These are phyloP conservation scores for Penicillium sp. DNA, from an alignment of 2,329 filamentous ascomycete species.

Conservation along the genomic window DNA sequence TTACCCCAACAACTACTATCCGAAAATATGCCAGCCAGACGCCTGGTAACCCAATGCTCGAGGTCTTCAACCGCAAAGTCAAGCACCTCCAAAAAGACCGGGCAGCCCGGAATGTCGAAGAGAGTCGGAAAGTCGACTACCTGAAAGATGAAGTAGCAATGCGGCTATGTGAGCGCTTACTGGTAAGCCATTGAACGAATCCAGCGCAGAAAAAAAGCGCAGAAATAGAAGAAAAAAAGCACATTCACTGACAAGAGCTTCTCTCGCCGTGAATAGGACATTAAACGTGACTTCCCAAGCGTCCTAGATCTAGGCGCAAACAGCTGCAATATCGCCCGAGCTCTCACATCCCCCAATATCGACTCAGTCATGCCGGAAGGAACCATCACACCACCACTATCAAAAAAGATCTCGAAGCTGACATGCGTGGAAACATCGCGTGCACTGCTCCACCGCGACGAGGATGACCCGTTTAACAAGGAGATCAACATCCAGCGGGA, in stretches of 20 bases:
- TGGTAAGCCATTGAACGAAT: slow-evolving; percentile 54
- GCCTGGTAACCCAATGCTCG: slow-evolving; percentile 72
- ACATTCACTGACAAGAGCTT: slow-evolving; percentile 4
- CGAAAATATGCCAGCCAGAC: slow-evolving; percentile 75
- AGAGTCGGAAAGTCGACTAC: slow-evolving; percentile 82
- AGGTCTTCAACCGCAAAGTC: slow-evolving; percentile 84
- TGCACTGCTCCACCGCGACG: slow-evolving; percentile 76
- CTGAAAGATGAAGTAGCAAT: slow-evolving; percentile 87
- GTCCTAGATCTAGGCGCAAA: slow-evolving; percentile 94
- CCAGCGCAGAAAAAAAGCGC: not conserved
- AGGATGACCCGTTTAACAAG: slow-evolving; percentile 63
- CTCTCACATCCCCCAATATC: slow-evolving; percentile 68
- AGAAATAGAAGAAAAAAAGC: not conserved
- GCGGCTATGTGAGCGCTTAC: slow-evolving; percentile 78
- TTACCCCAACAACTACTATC: slow-evolving; percentile 12
- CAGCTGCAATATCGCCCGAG: slow-evolving; percentile 87
- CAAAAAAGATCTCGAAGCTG: slow-evolving; percentile 69
- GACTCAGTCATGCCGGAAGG: slow-evolving; percentile 52
- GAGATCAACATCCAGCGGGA: slow-evolving; percentile 70
- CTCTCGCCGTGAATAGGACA: slow-evolving; percentile 57
- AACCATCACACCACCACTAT: slow-evolving; percentile 54
- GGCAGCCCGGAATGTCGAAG: slow-evolving; percentile 67
- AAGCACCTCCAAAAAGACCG: slow-evolving; percentile 94
- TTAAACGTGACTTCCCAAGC: slow-evolving; percentile 80
- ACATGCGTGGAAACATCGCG: slow-evolving; percentile 80